These are phyloP conservation scores for Trametes villosa DNA, from an alignment of 768 basidiomycete species.

Conservation along the genomic window DNA sequence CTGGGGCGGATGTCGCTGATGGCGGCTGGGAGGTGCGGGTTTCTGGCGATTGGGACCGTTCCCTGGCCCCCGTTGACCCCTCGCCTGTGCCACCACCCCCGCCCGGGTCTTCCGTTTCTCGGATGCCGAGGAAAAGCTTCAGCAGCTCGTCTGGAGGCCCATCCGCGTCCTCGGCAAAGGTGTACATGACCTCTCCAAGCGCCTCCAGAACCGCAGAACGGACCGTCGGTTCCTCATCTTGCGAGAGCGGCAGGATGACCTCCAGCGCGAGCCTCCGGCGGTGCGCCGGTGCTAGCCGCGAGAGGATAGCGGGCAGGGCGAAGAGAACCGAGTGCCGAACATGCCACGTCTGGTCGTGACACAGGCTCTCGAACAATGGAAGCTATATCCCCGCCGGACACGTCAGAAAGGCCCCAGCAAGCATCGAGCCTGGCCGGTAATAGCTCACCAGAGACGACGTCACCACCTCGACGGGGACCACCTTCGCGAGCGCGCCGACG, in stretches of 20 bases:
- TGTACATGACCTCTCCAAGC: conserved; percentile 86
- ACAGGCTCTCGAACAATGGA: conserved; percentile 74
- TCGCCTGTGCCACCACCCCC: conserved; percentile 22
- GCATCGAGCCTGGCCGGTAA: neutral
- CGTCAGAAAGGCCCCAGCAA: neutral
- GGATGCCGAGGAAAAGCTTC: conserved; percentile 71
- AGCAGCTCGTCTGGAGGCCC: conserved; percentile 80
- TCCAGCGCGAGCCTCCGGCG: conserved; percentile 69
- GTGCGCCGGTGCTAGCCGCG: conserved; percentile 59
- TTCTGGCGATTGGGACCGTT: neutral
- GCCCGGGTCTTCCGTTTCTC: conserved; percentile 42
- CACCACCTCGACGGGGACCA: conserved; percentile 78
- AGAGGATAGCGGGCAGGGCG: conserved; percentile 78
- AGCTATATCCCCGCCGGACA: conserved; percentile 50
- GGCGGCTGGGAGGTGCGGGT: neutral
- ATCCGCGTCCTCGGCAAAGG: conserved; percentile 66
- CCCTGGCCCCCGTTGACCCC: neutral
- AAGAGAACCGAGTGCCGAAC: conserved; percentile 90
- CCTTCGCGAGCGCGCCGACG: conserved; percentile 85
- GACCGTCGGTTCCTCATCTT: conserved; percentile 68
- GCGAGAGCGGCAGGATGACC: conserved; percentile 63
- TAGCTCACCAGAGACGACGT: conserved; percentile 59
- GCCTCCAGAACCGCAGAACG: conserved; percentile 83
- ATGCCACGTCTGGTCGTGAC: conserved; percentile 72
- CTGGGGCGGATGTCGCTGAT: conserved; percentile 8